Conservation (phyloP, 1,284 basidiomycete genomes). For the Apiotrichum gamsii region DNA sequence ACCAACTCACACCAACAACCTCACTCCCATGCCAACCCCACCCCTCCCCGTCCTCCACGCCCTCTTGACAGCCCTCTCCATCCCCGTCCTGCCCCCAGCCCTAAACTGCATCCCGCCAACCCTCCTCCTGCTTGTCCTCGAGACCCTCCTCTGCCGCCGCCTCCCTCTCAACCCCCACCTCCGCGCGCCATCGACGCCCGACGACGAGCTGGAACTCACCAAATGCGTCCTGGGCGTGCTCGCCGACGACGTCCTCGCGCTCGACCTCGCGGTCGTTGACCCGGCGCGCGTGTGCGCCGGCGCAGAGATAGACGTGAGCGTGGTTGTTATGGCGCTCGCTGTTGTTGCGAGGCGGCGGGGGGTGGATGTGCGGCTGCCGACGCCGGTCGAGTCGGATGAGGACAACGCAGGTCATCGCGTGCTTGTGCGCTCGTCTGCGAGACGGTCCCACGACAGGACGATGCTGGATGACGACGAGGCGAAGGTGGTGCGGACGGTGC, state of each 20-base stretch:
- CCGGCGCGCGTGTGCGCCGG: constrained; percentile 20
- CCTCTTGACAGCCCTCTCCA: constrained; percentile 18
- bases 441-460: not conserved
- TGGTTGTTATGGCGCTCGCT: constrained; percentile 28
- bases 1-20: too few species aligned
- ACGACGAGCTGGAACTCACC: constrained; percentile 21
- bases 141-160: constrained; percentile 15
- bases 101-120: constrained; percentile 21
- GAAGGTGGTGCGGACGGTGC: not conserved
- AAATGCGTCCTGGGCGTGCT: constrained; percentile 31
- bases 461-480: not conserved
- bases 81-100: constrained; percentile 20
- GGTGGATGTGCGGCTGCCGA: constrained; percentile 6
- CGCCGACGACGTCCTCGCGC: constrained; percentile 22
- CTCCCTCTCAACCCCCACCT: constrained; percentile 15
- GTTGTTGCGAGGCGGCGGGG: constrained; percentile 27
- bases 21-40: constrained; percentile 25
- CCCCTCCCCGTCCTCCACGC: constrained; percentile 23
- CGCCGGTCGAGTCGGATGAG: not conserved
- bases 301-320: constrained; percentile 19
- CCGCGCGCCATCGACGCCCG: constrained; percentile 8
- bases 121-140: constrained; percentile 28
- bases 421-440: not conserved
- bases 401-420: constrained; percentile 1
- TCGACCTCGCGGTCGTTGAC: constrained; percentile 27